phyloP scores from a whole-genome alignment of 2,329 filamentous ascomycete species.

The Colletotrichum shisoi region DNA sequence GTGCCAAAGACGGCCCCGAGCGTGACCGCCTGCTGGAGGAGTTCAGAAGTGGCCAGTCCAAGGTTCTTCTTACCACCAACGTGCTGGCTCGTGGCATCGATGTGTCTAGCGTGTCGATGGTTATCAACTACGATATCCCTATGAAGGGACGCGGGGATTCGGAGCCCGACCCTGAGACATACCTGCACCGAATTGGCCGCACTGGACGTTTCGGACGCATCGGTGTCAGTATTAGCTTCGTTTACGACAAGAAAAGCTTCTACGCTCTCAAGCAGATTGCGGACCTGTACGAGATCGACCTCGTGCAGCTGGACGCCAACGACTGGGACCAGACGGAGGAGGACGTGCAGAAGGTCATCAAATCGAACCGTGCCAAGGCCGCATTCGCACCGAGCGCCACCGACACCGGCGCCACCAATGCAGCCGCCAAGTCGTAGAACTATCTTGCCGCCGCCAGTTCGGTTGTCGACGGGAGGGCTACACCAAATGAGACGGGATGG shows the following conservation, averaged over 20 bases:
- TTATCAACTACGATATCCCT: constrained; percentile 94
- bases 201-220: constrained; percentile 97
- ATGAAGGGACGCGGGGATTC: constrained; percentile 78
- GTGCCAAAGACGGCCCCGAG: constrained; percentile 81
- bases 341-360: constrained; percentile 81
- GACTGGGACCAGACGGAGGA: constrained; percentile 93
- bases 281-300: constrained; percentile 78
- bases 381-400: constrained; percentile 59
- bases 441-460: constrained; percentile 5
- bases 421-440: constrained; percentile 30
- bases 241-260: constrained; percentile 86
- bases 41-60: constrained; percentile 86
- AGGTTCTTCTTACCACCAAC: constrained; percentile 98
- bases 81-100: constrained; percentile 96
- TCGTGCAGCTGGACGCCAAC: constrained; percentile 80
- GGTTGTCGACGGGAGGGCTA: background rate
- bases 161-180: constrained; percentile 92
- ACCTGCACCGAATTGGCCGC: constrained; percentile 95
- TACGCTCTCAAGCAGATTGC: constrained; percentile 81
- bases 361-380: constrained; percentile 69
- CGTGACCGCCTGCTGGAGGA: constrained; percentile 85
- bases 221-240: constrained; percentile 93
- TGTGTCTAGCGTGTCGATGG: constrained; percentile 89
- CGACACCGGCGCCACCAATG: constrained; percentile 54
- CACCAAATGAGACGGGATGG: constrained; percentile 3